Conservation (phyloP, 495 filamentous ascomycete genomes). For the Xylona heveae region DNA sequence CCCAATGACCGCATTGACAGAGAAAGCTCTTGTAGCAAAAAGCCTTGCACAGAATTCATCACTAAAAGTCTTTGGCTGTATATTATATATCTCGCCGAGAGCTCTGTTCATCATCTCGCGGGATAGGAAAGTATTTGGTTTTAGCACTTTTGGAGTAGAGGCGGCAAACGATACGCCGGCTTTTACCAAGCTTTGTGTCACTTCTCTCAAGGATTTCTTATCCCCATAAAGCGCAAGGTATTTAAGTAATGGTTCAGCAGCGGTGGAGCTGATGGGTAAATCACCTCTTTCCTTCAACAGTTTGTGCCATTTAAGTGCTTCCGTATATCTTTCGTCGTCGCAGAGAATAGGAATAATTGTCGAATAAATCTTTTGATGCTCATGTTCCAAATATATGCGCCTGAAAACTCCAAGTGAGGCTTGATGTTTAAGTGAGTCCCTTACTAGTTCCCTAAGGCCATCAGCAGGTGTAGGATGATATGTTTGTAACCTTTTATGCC, state of each 20-base stretch:
- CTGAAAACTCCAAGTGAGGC: constrained; percentile 23
- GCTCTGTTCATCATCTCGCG: constrained; percentile 21
- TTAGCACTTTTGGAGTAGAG: not conserved
- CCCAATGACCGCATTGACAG: constrained; percentile 39
- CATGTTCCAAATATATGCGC: constrained; percentile 18
- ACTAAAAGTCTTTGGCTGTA: constrained; percentile 26
- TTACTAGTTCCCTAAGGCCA: constrained; percentile 10
- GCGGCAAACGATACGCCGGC: constrained; percentile 10
- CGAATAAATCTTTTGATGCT: constrained; percentile 35
- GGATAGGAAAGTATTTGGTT: constrained; percentile 8
- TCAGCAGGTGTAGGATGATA: constrained; percentile 7
- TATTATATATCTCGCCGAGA: constrained; percentile 22
- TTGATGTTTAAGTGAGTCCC: constrained; percentile 17
- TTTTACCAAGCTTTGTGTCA: constrained; percentile 9
- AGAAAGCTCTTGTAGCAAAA: constrained; percentile 48
- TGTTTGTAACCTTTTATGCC: constrained; percentile 22
- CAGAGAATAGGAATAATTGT: constrained; percentile 34
- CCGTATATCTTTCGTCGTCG: constrained; percentile 20
- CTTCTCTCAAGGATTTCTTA: constrained; percentile 2
- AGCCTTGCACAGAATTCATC: constrained; percentile 48
- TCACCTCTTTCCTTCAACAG: constrained; percentile 27
- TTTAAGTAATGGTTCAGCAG: constrained; percentile 21
- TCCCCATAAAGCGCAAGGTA: constrained; percentile 18
- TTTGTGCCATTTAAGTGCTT: constrained; percentile 39
- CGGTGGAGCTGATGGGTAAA: constrained; percentile 19